Evolutionary conservation across 306 rosid genomes (phyloP), one percentile per base, ranked within the genome.

Genomic region (Betula pendula): DNA sequence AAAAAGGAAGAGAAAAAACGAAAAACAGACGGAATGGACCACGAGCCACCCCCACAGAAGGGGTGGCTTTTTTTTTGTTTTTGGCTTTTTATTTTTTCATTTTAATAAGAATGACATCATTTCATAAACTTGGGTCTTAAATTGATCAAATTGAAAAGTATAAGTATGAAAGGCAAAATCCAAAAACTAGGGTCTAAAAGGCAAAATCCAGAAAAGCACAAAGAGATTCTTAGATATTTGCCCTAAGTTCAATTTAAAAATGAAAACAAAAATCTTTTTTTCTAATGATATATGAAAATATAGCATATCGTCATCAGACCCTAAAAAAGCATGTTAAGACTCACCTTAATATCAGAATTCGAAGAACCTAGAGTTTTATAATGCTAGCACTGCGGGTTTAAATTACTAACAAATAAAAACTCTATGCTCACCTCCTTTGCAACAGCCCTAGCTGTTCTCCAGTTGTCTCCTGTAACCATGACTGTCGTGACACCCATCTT

Each of bases 401-500:
- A 73, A 70, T n/a, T 3, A 79, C 77, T 48, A 59, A 77, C 7
- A 68, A 45, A 77, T 70, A 75, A 25, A 65, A 22, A 73, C 51
- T 72, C 49, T 51, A 86, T 43, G 81, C 93, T 35, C 27, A 92
- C 97, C 98, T 95, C 97, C 79, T 84, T 91, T 7, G 97, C 98
- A 67, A 92, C 94, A 67, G 96, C 93, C 8, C 48, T 84, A 78
- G 99, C 99, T 2, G 99, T 92, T 89, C 99, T 84, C 97, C 97
- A 88, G 77, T 95, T 95, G 87, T 95, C 99, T 59, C 99, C 99
- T 2, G 99, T 95, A 73, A 95, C 99, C 97, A 95, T 92, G 80
- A 92, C 86, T 24, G 99, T 93, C 45, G 13, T 78, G 77, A 95
- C 88, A 27, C 97, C 97, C 97, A 95, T 95, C 89, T 92, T 95